Percentiles rank a stretch among this genome's conserved stretches.
Conservation (phyloP, 139 green algal genomes). For the Chlamydomonas eustigma region DNA sequence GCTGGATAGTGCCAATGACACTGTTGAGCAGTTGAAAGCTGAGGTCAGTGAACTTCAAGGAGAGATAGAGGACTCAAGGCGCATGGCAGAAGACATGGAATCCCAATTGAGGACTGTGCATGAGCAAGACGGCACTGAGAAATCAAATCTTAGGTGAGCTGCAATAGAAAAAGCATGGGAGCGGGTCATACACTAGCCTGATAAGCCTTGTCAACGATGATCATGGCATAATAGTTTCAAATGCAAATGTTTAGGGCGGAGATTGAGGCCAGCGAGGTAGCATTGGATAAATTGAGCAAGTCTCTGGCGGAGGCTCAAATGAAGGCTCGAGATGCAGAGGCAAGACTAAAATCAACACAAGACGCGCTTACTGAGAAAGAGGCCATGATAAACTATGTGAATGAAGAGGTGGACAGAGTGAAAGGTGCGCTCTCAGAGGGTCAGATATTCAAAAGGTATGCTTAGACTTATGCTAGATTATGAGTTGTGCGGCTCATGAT, state of each 20-base stretch:
- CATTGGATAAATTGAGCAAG: constrained; percentile 16
- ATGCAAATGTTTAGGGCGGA: constrained; percentile 27
- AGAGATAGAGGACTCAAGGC: constrained; percentile 37
- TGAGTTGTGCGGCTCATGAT: not conserved
- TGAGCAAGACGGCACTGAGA: constrained; percentile 28
- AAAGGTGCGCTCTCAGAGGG: constrained; percentile 29
- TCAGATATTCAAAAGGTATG: not conserved
- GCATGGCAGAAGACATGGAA: constrained; percentile 39
- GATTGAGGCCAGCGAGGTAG: constrained; percentile 31
- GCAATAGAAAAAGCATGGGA: too few relatives aligned
- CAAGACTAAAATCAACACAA: not conserved
- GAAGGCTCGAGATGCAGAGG: constrained; percentile 21
- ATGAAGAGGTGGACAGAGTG: constrained; percentile 60
- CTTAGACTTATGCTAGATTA: too few relatives aligned
- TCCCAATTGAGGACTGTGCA: constrained; percentile 15
- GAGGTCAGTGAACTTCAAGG: constrained; percentile 33
- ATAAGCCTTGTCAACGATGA: too few relatives aligned
- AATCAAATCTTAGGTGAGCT: constrained; percentile 26
- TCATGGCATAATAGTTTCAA: not conserved
- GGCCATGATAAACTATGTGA: constrained; percentile 51
- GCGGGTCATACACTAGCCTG: too few relatives aligned
- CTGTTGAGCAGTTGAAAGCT: constrained; percentile 52
- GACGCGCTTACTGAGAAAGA: constrained; percentile 49
- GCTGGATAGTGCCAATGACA: constrained; percentile 68
- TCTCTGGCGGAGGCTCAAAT: constrained; percentile 3